A percentile compares a stretch with the other conserved stretches of the same genome.
Evolutionary conservation across 1,284 basidiomycete genomes (phyloP).

Genomic region (Cryptococcus floricola): DNA sequence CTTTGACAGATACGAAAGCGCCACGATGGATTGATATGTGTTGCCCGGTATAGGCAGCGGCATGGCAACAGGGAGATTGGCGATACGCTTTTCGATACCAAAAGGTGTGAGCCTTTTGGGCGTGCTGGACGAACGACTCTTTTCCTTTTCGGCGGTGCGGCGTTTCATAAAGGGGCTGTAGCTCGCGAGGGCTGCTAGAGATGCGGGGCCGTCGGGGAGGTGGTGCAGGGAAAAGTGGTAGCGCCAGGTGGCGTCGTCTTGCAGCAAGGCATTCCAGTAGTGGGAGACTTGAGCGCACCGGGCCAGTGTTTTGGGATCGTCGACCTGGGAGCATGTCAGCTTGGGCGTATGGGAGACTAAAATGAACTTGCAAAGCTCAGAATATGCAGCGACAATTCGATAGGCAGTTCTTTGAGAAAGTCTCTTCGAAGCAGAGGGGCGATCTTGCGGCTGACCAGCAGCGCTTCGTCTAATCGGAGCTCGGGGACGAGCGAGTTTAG

Average conservation of each 20-base stretch:
- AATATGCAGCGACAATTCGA: conserved; percentile 78
- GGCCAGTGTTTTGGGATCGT: conserved; percentile 72
- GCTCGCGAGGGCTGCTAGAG: conserved; percentile 1
- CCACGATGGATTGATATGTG: conserved; percentile 53
- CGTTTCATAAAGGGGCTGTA: neutral
- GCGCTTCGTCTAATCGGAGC: conserved; percentile 69
- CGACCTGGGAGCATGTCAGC: conserved; percentile 50
- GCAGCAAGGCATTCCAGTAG: conserved; percentile 71
- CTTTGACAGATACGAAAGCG: conserved; percentile 73
- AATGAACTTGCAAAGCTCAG: conserved; percentile 58
- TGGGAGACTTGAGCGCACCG: conserved; percentile 69
- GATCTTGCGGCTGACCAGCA: conserved; percentile 69
- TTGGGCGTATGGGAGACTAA: neutral
- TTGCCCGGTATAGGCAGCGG: neutral
- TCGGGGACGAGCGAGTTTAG: conserved; percentile 62
- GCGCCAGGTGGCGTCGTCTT: conserved; percentile 82
- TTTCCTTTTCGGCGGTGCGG: too few species aligned
- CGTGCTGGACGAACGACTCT: neutral
- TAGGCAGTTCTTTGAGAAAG: conserved; percentile 75
- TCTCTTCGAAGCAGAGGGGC: conserved; percentile 80
- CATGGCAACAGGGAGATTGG: neutral
- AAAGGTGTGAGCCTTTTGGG: conserved; percentile 12
- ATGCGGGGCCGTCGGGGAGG: conserved; percentile 43
- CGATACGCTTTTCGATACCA: conserved; percentile 11
- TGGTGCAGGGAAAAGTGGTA: conserved; percentile 65